Base-by-base conservation (phyloP, 1,139 yeast species). In the Pichia sp. region DNA sequence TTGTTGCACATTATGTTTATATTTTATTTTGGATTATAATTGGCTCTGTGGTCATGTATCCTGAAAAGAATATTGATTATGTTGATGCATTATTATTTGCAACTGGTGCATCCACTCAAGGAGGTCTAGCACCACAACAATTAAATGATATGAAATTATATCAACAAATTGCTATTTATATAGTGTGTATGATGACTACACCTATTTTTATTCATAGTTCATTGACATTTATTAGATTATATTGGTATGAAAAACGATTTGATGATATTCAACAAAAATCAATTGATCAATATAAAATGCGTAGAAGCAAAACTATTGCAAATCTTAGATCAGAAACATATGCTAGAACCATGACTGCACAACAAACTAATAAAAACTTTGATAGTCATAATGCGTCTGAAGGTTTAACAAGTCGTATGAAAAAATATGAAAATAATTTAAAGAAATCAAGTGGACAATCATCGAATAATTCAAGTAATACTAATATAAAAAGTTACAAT, bases 121-220 rank as follows among this genome's bases (percentile, higher is more conserved):
- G 96, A 1, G 99, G 99, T 0, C 68, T 94, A 48, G 87, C 87
- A 58, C 81, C 97, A 0, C 70, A 85, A 23, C 78, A 87, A 58
- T 55, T 82, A 34, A 87, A 86, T 58, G 62, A 67, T 0, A 55
- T 87, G 49, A 65, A 70, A 1, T 63, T 86, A 40, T 90, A 83
- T 65, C 97, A 92, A 63, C 97, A 90, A 61, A 74, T 89, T 23
- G 65, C 74, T 20, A 61, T 86, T 4, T 86, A 81, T 57, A 54
- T 82, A 8, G 49, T 77, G 3, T 67, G 94, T 31, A 70, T 79
- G 53, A 55, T 87, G 24, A 76, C 95, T 2, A 90, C 96, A 0
- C 97, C 97, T 0, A 87, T 92, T 25, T 84, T 85, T 60, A 87
- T 94, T 48, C 95, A 92, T 62, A 80, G 95, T 1, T 74, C 80